Evolutionary conservation across 768 basidiomycete genomes (phyloP).

Genomic region (Tricholoma matsutake): DNA sequence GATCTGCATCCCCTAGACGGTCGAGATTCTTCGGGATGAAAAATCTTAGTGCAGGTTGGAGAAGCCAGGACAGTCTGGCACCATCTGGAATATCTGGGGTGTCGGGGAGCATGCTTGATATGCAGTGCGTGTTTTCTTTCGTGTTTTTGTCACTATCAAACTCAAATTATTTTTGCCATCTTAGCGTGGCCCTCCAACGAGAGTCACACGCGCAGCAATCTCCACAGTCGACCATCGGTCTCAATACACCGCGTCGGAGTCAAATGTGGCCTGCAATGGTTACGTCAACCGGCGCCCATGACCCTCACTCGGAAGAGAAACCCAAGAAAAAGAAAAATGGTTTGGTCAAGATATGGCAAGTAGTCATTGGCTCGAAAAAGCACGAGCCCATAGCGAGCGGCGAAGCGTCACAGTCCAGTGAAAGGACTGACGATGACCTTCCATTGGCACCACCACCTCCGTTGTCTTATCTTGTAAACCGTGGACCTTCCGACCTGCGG

Average conservation of each 20-base stretch:
- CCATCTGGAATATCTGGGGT: conserved; percentile 80
- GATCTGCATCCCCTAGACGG: conserved; percentile 63
- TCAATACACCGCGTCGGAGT: conserved; percentile 44
- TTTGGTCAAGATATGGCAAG: conserved; percentile 77
- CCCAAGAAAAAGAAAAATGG: conserved; percentile 79
- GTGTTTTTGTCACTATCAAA: conserved; percentile 1
- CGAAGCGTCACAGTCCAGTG: conserved; percentile 36
- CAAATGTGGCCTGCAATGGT: conserved; percentile 49
- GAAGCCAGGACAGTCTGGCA: conserved; percentile 79
- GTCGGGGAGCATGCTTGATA: conserved; percentile 87
- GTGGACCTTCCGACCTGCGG: conserved; percentile 46
- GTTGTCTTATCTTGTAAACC: conserved; percentile 79
- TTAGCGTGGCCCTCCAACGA: conserved; percentile 74
- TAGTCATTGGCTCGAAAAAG: conserved; percentile 61
- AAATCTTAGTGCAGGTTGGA: conserved; percentile 68
- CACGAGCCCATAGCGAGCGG: conserved; percentile 30
- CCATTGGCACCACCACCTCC: conserved; percentile 91
- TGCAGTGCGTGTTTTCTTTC: conserved; percentile 65
- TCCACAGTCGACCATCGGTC: conserved; percentile 30
- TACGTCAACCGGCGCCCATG: conserved; percentile 12
- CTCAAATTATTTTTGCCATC: conserved; percentile 11
- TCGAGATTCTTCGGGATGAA: conserved; percentile 77
- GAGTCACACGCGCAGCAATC: conserved; percentile 40
- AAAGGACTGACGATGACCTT: conserved; percentile 59
- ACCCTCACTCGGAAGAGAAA: conserved; percentile 37